These are phyloP conservation scores for Colletotrichum destructivum DNA, from an alignment of 2,329 filamentous ascomycete species.

Conservation along the genomic window DNA sequence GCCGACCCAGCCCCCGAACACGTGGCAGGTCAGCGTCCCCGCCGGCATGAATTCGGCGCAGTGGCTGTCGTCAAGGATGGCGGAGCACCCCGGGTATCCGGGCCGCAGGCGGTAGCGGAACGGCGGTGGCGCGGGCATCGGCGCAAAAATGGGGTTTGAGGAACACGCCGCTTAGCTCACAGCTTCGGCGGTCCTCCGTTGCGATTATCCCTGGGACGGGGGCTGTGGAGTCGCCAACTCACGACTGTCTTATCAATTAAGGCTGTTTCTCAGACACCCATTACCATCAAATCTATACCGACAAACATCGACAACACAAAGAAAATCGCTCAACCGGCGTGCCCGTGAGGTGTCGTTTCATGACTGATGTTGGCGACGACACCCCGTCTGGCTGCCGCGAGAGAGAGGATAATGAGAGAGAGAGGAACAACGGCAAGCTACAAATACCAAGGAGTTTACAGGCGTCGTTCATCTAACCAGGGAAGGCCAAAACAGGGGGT, in stretches of 20 bases:
- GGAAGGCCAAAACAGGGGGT: no score
- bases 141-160: no score
- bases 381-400: background rate
- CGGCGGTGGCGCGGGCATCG: no score
- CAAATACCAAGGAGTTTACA: background rate
- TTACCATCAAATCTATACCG: background rate
- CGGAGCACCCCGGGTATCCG: conserved; percentile 27
- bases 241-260: background rate
- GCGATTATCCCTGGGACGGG: no score
- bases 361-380: background rate
- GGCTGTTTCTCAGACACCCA: background rate
- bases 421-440: no score
- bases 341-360: conserved; percentile 14
- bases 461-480: background rate
- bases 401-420: background rate
- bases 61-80: conserved; percentile 34
- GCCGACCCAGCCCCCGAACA: conserved; percentile 19
- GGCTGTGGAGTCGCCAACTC: background rate
- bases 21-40: conserved; percentile 24
- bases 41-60: conserved; percentile 26
- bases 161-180: no score
- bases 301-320: background rate
- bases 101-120: background rate
- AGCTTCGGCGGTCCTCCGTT: no score
- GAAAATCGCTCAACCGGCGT: conserved; percentile 15